phyloP scores from a whole-genome alignment of 2,329 filamentous ascomycete genomes.

The Cercospora berteroae region DNA sequence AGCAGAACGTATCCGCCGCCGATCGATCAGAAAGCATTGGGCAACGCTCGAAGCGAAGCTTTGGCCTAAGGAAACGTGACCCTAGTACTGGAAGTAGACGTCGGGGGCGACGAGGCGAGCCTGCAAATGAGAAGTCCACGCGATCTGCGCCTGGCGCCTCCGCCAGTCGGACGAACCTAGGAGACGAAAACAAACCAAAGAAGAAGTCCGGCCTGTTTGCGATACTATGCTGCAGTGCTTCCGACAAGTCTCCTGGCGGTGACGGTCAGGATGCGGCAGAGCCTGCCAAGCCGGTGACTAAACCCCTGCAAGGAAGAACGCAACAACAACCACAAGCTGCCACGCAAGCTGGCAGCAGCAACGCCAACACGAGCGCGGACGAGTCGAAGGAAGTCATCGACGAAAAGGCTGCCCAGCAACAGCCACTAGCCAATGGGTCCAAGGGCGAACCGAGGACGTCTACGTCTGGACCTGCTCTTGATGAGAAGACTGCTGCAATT shows the following conservation, averaged over 20 bases:
- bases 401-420: conserved; percentile 41
- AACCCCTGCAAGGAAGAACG: conserved; percentile 38
- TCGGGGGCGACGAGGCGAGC: conserved; percentile 39
- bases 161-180: conserved; percentile 30
- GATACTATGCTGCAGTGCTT: conserved; percentile 66
- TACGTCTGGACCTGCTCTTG: conserved; percentile 19
- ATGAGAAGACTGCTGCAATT: conserved; percentile 22
- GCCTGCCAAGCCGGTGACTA: conserved; percentile 44
- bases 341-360: conserved; percentile 44
- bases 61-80: conserved; percentile 46
- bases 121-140: conserved; percentile 43
- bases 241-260: conserved; percentile 59
- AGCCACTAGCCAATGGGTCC: conserved; percentile 17
- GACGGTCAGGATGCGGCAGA: conserved; percentile 54
- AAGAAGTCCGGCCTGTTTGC: conserved; percentile 46
- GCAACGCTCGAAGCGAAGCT: conserved; percentile 47
- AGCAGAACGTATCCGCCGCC: neutral
- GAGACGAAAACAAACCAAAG: conserved; percentile 40
- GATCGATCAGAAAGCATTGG: conserved; percentile 45
- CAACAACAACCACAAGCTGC: conserved; percentile 50
- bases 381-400: conserved; percentile 48
- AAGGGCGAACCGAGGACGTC: conserved; percentile 16
- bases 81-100: conserved; percentile 49
- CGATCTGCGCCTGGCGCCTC: conserved; percentile 33
- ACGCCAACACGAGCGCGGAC: conserved; percentile 44